Evolutionary conservation across 2,329 filamentous ascomycete genomes (phyloP).

Genomic region (Cordyceps cicadae): DNA sequence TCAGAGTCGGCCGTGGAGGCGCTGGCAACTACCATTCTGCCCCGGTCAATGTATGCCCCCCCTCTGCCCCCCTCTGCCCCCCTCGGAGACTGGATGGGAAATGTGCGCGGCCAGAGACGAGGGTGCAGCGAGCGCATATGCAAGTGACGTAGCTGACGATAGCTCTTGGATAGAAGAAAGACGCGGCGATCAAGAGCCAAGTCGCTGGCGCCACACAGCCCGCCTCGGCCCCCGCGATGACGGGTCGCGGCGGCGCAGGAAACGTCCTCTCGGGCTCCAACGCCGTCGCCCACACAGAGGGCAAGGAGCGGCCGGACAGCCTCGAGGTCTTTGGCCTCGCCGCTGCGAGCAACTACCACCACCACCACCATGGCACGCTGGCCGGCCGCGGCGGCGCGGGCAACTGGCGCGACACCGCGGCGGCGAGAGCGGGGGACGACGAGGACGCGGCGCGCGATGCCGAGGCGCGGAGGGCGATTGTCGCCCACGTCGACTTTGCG

Average conservation of each 20-base stretch:
- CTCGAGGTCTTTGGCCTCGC: slow-evolving; percentile 16
- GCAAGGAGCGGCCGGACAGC: slow-evolving; percentile 12
- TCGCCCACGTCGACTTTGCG: slow-evolving; percentile 25
- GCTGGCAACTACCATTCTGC: slow-evolving; percentile 44
- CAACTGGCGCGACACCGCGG: slow-evolving; percentile 32
- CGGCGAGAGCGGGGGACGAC: neutral
- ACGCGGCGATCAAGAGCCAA: neutral
- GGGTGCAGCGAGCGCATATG: neutral
- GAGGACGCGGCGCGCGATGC: slow-evolving; percentile 9
- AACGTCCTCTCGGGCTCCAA: slow-evolving; percentile 35
- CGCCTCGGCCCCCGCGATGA: slow-evolving; percentile 15
- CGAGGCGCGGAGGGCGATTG: slow-evolving; percentile 21
- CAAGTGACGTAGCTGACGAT: neutral
- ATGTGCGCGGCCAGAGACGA: neutral
- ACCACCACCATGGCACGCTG: slow-evolving; percentile 16
- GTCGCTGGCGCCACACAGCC: neutral
- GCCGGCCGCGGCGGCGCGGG: slow-evolving; percentile 44
- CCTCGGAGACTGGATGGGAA: neutral
- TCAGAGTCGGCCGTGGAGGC: slow-evolving; percentile 44
- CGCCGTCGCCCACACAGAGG: slow-evolving; percentile 14
- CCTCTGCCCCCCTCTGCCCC: neutral
- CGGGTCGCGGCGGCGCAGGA: slow-evolving; percentile 48
- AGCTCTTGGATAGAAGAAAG: neutral
- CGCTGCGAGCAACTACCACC: slow-evolving; percentile 21
- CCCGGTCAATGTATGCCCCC: slow-evolving; percentile 1